A percentile compares a stretch with the other conserved stretches of the same genome.
Conservation (phyloP, 306 rosid species). For the Lathyrus aphaca region DNA sequence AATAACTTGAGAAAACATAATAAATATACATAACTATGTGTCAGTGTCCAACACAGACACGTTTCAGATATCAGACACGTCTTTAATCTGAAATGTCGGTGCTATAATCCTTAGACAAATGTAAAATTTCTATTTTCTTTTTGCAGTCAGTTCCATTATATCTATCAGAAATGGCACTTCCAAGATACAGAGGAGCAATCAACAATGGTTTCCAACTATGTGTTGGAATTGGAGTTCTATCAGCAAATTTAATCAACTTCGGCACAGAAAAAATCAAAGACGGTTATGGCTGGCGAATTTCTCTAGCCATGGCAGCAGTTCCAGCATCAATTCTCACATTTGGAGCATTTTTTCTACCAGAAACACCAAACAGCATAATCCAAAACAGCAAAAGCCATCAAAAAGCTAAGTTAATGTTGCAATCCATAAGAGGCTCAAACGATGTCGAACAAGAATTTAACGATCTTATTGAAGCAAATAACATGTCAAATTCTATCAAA, state of each 20-base stretch:
- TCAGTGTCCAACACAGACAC: too few species aligned
- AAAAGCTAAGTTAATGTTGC: constrained; percentile 42
- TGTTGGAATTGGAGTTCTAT: constrained; percentile 39
- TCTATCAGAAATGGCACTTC: constrained; percentile 54
- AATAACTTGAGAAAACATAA: too few species aligned
- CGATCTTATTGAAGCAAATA: constrained; percentile 57
- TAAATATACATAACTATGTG: too few species aligned
- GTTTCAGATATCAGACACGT: too few species aligned
- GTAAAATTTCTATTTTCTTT: background rate
- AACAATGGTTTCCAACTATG: constrained; percentile 56
- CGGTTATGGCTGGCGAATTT: constrained; percentile 43
- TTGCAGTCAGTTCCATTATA: constrained; percentile 54
- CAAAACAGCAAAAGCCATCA: constrained; percentile 33
- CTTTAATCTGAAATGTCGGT: too few species aligned
- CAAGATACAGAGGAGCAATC: constrained; percentile 59
- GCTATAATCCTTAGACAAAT: too few species aligned
- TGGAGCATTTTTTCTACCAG: constrained; percentile 39
- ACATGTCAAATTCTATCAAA: constrained; percentile 46
- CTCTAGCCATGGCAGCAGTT: constrained; percentile 45
- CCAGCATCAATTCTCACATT: constrained; percentile 41
- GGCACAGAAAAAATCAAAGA: constrained; percentile 38
- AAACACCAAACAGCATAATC: constrained; percentile 47
- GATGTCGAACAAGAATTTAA: constrained; percentile 59
- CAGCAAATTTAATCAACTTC: constrained; percentile 37
- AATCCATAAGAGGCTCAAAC: constrained; percentile 54